phyloP scores from a whole-genome alignment of 2,329 filamentous ascomycete species.

The Neophaeococcomyces mojaviensis region DNA sequence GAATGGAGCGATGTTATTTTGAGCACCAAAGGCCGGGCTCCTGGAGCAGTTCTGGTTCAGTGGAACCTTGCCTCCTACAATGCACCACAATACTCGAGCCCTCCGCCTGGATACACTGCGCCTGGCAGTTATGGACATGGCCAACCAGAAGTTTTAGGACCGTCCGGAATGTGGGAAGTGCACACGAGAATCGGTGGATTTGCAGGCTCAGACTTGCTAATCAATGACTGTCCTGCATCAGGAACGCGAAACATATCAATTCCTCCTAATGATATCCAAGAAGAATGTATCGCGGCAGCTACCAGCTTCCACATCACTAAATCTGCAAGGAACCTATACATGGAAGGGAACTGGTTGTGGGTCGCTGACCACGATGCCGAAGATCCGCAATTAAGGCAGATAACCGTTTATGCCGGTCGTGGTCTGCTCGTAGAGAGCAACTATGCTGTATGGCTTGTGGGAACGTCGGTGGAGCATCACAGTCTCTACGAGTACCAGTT shows the following conservation, averaged over 20 bases:
- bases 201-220: slow-evolving; percentile 40
- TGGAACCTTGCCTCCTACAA: slow-evolving; percentile 57
- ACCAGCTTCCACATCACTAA: slow-evolving; percentile 33
- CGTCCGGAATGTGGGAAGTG: slow-evolving; percentile 50
- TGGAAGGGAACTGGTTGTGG: slow-evolving; percentile 48
- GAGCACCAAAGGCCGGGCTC: slow-evolving; percentile 57
- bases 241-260: slow-evolving; percentile 27
- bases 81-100: slow-evolving; percentile 13
- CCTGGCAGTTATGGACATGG: slow-evolving; percentile 4
- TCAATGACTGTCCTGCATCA: slow-evolving; percentile 37
- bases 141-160: neutral
- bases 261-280: slow-evolving; percentile 1
- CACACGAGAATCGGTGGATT: slow-evolving; percentile 48
- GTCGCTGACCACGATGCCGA: slow-evolving; percentile 51
- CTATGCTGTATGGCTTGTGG: slow-evolving; percentile 38
- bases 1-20: slow-evolving; percentile 68
- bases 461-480: slow-evolving; percentile 41
- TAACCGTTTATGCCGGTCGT: slow-evolving; percentile 48
- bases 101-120: neutral
- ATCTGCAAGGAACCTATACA: slow-evolving; percentile 30
- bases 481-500: slow-evolving; percentile 44
- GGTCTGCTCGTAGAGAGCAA: slow-evolving; percentile 45
- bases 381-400: slow-evolving; percentile 39
- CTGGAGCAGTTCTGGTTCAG: slow-evolving; percentile 63
- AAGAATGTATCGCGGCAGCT: slow-evolving; percentile 29